Evolutionary conservation across 2,329 filamentous ascomycete genomes (phyloP).

Genomic region (Arthrobotrys sphaeroides): DNA sequence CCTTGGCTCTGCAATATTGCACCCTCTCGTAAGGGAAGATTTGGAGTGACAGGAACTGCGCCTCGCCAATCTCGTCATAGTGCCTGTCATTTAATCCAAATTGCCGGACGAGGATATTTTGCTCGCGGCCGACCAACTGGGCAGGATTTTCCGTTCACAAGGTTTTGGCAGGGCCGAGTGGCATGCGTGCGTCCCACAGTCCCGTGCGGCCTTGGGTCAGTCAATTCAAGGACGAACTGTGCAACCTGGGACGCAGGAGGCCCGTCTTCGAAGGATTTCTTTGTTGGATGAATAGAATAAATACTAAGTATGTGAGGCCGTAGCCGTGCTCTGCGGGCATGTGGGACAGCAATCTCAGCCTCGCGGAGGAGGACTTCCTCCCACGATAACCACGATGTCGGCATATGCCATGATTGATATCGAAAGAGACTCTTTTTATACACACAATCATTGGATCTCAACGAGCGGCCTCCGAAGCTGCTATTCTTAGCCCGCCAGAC

Average conservation of each 20-base stretch:
- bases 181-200: background rate
- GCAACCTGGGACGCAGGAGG: background rate
- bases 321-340: background rate
- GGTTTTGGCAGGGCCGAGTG: background rate
- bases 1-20: background rate
- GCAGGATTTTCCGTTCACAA: background rate
- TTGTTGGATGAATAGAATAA: background rate
- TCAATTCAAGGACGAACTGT: background rate
- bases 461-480: too few relatives aligned
- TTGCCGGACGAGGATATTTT: slow-evolving; percentile 16
- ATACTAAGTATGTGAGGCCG: too few relatives aligned
- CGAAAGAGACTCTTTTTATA: background rate
- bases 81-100: slow-evolving; percentile 4
- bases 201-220: background rate
- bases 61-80: slow-evolving; percentile 50
- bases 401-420: background rate
- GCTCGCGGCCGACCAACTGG: background rate
- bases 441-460: background rate
- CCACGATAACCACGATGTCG: too few relatives aligned
- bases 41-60: slow-evolving; percentile 1
- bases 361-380: background rate
- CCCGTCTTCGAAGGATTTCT: slow-evolving; percentile 1
- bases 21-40: slow-evolving; percentile 4
- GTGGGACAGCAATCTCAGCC: background rate
- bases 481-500: too few relatives aligned